phyloP scores from a whole-genome alignment of 371 early-diverging fungal genomes.

The Nosema muscidifuracis region DNA sequence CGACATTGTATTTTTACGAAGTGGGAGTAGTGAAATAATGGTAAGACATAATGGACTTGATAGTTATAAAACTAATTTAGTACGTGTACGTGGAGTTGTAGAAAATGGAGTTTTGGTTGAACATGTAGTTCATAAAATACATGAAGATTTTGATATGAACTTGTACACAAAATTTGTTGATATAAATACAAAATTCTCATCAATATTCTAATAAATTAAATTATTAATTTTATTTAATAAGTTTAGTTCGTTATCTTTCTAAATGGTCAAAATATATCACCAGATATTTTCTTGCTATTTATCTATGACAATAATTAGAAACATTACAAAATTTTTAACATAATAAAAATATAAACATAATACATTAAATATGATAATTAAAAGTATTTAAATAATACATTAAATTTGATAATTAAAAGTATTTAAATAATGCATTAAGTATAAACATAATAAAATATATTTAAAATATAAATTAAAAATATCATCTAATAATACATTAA shows the following conservation, averaged over 20 bases:
- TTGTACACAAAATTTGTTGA: slow-evolving; percentile 23
- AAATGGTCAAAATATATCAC: too few relatives aligned
- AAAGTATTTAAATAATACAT: too few relatives aligned
- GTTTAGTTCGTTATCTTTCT: not conserved
- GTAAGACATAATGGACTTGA: slow-evolving; percentile 41
- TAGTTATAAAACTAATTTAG: slow-evolving; percentile 37
- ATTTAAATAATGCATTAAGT: too few relatives aligned
- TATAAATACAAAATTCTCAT: slow-evolving; percentile 24
- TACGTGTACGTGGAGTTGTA: slow-evolving; percentile 38
- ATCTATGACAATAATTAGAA: not conserved
- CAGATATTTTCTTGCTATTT: too few relatives aligned
- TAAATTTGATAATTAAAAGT: too few relatives aligned
- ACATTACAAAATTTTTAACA: too few relatives aligned
- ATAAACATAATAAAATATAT: not conserved
- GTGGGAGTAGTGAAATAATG: slow-evolving; percentile 21
- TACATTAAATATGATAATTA: too few relatives aligned
- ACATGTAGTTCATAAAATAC: slow-evolving; percentile 12
- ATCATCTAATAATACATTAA: too few relatives aligned
- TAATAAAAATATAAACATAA: too few relatives aligned
- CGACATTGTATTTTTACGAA: slow-evolving; percentile 31
- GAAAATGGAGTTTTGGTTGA: slow-evolving; percentile 43
- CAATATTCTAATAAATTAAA: slow-evolving; percentile 34
- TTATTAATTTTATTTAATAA: not conserved
- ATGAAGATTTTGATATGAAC: slow-evolving; percentile 45
- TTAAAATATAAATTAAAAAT: not conserved